Evolutionary conservation across 345 rosid genomes (phyloP).

Genomic region (Dipteronia sinensis): DNA sequence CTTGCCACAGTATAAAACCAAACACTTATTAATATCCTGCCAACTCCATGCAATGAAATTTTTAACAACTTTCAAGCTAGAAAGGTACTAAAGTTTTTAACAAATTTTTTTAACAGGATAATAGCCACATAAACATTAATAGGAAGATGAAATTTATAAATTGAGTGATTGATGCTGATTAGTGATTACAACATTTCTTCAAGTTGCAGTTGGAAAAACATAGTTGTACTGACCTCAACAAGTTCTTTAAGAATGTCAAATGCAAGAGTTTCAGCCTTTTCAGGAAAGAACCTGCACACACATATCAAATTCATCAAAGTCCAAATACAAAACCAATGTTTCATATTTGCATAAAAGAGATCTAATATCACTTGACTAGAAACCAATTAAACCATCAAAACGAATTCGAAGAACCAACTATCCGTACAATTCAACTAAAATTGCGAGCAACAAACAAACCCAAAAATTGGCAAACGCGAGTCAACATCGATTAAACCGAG

Average conservation of each 20-base stretch:
- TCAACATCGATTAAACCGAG: not conserved
- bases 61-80: not conserved
- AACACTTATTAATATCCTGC: constrained; percentile 9
- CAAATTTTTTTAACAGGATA: not conserved
- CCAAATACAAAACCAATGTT: constrained; percentile 6
- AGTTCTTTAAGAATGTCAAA: constrained; percentile 59
- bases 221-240: constrained; percentile 50
- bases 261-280: constrained; percentile 72
- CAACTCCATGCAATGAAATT: constrained; percentile 2
- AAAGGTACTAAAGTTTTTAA: not conserved
- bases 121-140: not conserved
- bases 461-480: not conserved
- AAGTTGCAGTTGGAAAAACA: not conserved
- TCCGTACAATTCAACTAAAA: not conserved
- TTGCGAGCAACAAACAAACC: too few species aligned
- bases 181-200: constrained; percentile 4
- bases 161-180: not conserved
- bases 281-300: constrained; percentile 75
- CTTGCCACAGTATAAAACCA: constrained; percentile 12
- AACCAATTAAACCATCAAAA: not conserved
- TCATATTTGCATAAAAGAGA: not conserved
- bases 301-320: constrained; percentile 25
- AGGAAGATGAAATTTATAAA: not conserved
- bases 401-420: not conserved
- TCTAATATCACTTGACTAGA: not conserved